A percentile compares a stretch with the other conserved stretches of the same genome.
These are phyloP conservation scores for Furcasterigmium sp. DNA, from an alignment of 2,329 filamentous ascomycete species.

Conservation along the genomic window DNA sequence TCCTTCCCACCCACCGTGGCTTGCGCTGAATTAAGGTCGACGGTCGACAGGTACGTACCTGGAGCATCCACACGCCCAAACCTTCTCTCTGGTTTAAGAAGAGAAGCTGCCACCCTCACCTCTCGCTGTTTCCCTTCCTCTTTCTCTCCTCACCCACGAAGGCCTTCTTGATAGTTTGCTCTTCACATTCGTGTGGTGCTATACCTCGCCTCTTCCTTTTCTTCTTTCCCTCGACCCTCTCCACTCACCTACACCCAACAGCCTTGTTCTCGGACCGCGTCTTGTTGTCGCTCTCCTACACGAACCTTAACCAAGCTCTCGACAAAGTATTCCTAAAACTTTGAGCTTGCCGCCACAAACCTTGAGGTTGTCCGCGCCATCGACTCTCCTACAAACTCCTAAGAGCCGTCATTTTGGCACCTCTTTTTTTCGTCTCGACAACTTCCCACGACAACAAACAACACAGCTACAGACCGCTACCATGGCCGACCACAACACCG, in stretches of 20 bases:
- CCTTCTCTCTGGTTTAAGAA: conserved; percentile 9
- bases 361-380: background rate
- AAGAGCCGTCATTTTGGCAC: background rate
- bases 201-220: conserved; percentile 7
- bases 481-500: conserved; percentile 52
- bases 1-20: background rate
- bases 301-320: conserved; percentile 1
- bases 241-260: conserved; percentile 7
- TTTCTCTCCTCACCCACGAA: conserved; percentile 17
- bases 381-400: conserved; percentile 4
- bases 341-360: background rate
- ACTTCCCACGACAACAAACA: conserved; percentile 1
- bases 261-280: conserved; percentile 7
- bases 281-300: conserved; percentile 3
- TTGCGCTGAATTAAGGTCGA: background rate
- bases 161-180: conserved; percentile 13
- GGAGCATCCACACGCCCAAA: conserved; percentile 1
- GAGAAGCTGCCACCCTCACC: conserved; percentile 11
- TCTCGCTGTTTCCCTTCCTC: conserved; percentile 7
- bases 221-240: conserved; percentile 6
- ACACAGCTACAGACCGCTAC: conserved; percentile 10
- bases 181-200: conserved; percentile 15
- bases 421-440: too few relatives aligned
- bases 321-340: conserved; percentile 11
- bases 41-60: background rate